Conservation (phyloP, 768 basidiomycete species). For the Pleurotus tuber-regium region DNA sequence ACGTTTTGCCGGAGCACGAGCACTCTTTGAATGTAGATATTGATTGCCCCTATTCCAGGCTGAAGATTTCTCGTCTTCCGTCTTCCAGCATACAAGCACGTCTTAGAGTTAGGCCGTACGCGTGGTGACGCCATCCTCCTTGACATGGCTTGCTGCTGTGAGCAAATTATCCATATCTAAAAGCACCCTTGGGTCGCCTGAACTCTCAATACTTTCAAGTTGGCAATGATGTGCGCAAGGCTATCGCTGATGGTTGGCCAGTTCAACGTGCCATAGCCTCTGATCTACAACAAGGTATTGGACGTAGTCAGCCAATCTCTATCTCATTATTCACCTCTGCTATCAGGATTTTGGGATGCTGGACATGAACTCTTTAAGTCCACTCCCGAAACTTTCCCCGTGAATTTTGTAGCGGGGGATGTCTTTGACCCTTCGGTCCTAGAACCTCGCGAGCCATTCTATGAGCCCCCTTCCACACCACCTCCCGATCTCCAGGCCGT, state of each 20-base stretch:
- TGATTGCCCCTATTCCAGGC: too few relatives aligned
- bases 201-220: constrained; percentile 22
- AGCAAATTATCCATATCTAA: constrained; percentile 10
- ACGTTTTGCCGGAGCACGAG: neutral
- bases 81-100: constrained; percentile 30
- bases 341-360: constrained; percentile 56
- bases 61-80: constrained; percentile 31
- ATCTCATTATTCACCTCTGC: neutral
- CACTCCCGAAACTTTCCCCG: constrained; percentile 50
- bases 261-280: constrained; percentile 32
- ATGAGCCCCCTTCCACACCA: constrained; percentile 19
- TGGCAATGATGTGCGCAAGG: constrained; percentile 38
- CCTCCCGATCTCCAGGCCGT: constrained; percentile 27
- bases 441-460: constrained; percentile 24
- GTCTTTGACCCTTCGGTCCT: constrained; percentile 46
- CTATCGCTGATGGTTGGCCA: constrained; percentile 38
- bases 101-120: constrained; percentile 24
- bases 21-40: constrained; percentile 1
- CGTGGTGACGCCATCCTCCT: constrained; percentile 32
- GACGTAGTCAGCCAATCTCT: neutral
- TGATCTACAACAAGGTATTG: constrained; percentile 32
- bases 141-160: constrained; percentile 45
- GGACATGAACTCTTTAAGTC: constrained; percentile 62
- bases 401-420: constrained; percentile 54
- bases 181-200: too few relatives aligned